phyloP scores from a whole-genome alignment of 2,329 filamentous ascomycete genomes.

The Aspergillus alliaceus region DNA sequence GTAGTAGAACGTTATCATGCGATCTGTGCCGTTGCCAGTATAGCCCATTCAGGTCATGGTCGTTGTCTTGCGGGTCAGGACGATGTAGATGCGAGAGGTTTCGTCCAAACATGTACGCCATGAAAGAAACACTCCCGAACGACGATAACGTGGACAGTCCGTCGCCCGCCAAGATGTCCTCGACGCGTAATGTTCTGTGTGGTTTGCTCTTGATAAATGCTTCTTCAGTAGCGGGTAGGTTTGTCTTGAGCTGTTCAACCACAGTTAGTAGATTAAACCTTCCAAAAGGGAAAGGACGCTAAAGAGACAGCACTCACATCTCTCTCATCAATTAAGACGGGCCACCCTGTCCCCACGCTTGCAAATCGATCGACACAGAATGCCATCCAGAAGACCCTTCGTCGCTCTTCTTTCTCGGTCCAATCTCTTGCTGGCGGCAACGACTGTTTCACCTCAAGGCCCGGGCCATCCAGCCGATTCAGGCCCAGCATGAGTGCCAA shows the following conservation, averaged over 20 bases:
- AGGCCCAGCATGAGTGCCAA: constrained; percentile 90
- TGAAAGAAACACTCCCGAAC: constrained; percentile 76
- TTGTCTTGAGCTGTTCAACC: constrained; percentile 66
- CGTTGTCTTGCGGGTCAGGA: constrained; percentile 75
- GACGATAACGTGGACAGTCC: constrained; percentile 74
- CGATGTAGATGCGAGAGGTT: constrained; percentile 91
- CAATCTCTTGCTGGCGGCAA: constrained; percentile 83
- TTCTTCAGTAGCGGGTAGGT: constrained; percentile 80
- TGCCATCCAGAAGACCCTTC: constrained; percentile 92
- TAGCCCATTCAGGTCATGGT: constrained; percentile 83
- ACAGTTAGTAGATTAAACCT: constrained; percentile 19
- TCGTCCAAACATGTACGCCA: constrained; percentile 87
- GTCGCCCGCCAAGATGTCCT: constrained; percentile 55
- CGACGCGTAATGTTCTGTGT: constrained; percentile 68
- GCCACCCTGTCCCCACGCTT: constrained; percentile 96
- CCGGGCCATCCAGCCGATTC: constrained; percentile 78
- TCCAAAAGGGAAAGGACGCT: not conserved
- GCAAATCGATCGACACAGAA: constrained; percentile 90
- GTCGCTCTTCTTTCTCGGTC: constrained; percentile 88
- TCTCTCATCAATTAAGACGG: constrained; percentile 87
- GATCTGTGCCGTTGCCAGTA: constrained; percentile 94
- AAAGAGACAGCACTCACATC: constrained; percentile 55
- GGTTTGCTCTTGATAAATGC: constrained; percentile 78
- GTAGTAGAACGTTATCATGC: constrained; percentile 87
- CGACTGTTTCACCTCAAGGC: constrained; percentile 90